Percentiles rank a stretch among this genome's conserved stretches.
Conservation (phyloP, 805 yeast genomes). For the Candida coleopterorum region DNA sequence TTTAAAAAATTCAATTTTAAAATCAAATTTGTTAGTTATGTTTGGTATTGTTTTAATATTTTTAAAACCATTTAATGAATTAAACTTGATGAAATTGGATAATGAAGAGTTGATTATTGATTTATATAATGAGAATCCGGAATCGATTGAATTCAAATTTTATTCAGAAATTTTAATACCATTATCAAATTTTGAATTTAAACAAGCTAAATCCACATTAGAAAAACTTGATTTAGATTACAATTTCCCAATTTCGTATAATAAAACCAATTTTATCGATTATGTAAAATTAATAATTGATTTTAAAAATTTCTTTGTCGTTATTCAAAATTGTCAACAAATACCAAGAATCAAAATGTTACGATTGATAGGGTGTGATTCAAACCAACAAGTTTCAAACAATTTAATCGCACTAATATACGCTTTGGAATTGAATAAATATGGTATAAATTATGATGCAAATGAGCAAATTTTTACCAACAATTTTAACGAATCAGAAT, state of each 20-base stretch:
- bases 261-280: conserved; percentile 14
- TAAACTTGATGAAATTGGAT: conserved; percentile 19
- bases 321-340: conserved; percentile 21
- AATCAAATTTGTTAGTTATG: conserved; percentile 20
- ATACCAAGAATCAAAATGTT: conserved; percentile 21
- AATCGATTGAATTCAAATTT: conserved; percentile 13
- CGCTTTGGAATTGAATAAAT: conserved; percentile 23
- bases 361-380: conserved; percentile 22
- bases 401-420: conserved; percentile 21
- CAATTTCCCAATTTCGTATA: conserved; percentile 12
- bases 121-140: conserved; percentile 13
- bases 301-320: conserved; percentile 25
- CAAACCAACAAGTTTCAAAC: conserved; percentile 11
- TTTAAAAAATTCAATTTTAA: conserved; percentile 7
- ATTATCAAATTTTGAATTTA: conserved; percentile 19
- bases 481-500: conserved; percentile 7
- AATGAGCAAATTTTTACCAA: conserved; percentile 22
- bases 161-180: conserved; percentile 17
- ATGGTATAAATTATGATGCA: conserved; percentile 23
- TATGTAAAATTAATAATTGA: conserved; percentile 25
- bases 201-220: conserved; percentile 12
- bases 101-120: conserved; percentile 16
- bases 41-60: conserved; percentile 22
- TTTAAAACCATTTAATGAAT: conserved; percentile 24
- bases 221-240: conserved; percentile 12